Evolutionary conservation across 331 rosid genomes (phyloP), one percentile per base, ranked within the genome.

Genomic region (Stylosanthes scabra): DNA sequence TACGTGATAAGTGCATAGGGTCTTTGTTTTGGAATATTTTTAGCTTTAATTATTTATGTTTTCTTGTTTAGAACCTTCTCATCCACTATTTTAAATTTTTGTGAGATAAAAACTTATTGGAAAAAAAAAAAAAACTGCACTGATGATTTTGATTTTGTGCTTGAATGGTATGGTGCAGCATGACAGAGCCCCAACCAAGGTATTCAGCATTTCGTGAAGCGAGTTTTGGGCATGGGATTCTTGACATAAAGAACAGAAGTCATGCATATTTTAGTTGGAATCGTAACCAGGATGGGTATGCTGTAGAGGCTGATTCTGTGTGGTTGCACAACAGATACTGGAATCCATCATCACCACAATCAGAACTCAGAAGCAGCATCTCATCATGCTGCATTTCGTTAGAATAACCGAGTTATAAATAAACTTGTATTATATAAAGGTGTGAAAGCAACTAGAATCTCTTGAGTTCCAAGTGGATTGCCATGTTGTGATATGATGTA

Each of bases 141-240:
- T 29, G n/a, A 46, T 5, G n/a, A n/a, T n/a, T n/a, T 20, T 59
- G 82, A 29, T 14, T 9, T 63, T 77, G 14, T 42, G 39, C 80
- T 45, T 50, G 40, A 72, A 72, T 45, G 12, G 3, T 20, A 1
- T n/a, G 25, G 25, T 84, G 74, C 83, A 89, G 93, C 8, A 86
- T 89, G 93, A 86, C 82, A 37, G 84, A 91, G 73, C 97, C 97
- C 42, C 97, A 91, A 78, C 97, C 91, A 58, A 81, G 83, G 46
- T 89, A 87, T 86, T 91, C 97, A 3, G 91, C 93, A 13, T 91
- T 51, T 59, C 85, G 89, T 0, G 96, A 91, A 81, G 83, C 93
- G 5, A 89, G 93, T 75, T 91, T 80, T 3, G 97, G 97, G 0
- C 96, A 87, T 81, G 91, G 91, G 45, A 87, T 67, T 56, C 79